Evolutionary conservation across 495 filamentous ascomycete species (phyloP).

Genomic region (Cairneyella variabilis): DNA sequence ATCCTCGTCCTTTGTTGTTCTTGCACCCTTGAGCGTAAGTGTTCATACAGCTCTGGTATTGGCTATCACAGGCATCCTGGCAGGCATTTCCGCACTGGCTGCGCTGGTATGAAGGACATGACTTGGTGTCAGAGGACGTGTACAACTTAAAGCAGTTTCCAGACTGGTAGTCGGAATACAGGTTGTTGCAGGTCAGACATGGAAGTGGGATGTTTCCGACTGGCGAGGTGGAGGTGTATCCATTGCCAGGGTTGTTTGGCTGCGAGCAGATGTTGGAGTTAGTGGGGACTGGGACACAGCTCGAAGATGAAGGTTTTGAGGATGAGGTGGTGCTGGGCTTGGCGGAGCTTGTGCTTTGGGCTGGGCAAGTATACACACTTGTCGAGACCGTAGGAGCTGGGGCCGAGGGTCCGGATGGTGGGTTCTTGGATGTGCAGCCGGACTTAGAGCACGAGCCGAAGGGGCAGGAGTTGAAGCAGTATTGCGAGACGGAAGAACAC

Average conservation of each 20-base stretch:
- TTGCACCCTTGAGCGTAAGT: conserved; percentile 42
- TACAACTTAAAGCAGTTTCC: conserved; percentile 44
- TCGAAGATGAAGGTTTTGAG: conserved; percentile 21
- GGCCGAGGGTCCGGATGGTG: conserved; percentile 27
- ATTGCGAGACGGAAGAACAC: conserved; percentile 35
- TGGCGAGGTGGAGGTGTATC: conserved; percentile 38
- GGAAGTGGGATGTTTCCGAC: conserved; percentile 45
- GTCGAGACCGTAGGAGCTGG: conserved; percentile 33
- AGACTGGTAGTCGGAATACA: conserved; percentile 29
- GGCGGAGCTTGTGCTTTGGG: conserved; percentile 13
- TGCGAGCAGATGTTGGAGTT: conserved; percentile 43
- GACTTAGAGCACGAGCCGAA: conserved; percentile 29
- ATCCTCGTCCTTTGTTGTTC: conserved; percentile 19
- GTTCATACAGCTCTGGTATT: conserved; percentile 40
- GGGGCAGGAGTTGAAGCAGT: conserved; percentile 32
- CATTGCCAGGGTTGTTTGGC: conserved; percentile 31
- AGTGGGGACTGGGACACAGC: conserved; percentile 36
- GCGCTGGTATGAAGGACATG: conserved; percentile 37
- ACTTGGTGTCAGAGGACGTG: conserved; percentile 28
- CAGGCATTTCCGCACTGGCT: conserved; percentile 31
- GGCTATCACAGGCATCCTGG: conserved; percentile 43
- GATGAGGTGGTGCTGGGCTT: conserved; percentile 1
- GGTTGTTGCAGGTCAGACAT: conserved; percentile 47
- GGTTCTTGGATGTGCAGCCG: conserved; percentile 35
- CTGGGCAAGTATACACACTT: conserved; percentile 29